These are phyloP conservation scores for Tylopilus subfusipes DNA, from an alignment of 768 basidiomycete species.

Conservation along the genomic window DNA sequence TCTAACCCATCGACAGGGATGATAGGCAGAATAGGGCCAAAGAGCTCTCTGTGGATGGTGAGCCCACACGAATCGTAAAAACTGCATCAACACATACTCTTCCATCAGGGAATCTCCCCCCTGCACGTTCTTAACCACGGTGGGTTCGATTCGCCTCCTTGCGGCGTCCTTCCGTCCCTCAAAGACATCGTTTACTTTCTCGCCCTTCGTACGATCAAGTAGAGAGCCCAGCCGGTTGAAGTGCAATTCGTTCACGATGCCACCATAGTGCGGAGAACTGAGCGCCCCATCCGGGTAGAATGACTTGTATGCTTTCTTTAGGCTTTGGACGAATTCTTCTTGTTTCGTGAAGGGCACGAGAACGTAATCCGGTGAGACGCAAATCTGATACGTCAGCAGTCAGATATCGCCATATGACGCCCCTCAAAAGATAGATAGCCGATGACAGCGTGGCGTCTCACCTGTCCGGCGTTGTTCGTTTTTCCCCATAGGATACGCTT, in stretches of 20 bases:
- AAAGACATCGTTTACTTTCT: slow-evolving; percentile 48
- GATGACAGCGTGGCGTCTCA: slow-evolving; percentile 8
- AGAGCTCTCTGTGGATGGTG: slow-evolving; percentile 52
- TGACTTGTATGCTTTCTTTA: slow-evolving; percentile 40
- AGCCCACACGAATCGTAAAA: neutral
- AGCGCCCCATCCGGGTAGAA: slow-evolving; percentile 58
- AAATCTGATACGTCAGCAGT: slow-evolving; percentile 27
- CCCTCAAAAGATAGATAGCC: neutral
- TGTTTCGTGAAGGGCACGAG: slow-evolving; percentile 41
- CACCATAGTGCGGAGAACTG: slow-evolving; percentile 39
- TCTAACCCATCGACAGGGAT: slow-evolving; percentile 53
- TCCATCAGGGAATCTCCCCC: slow-evolving; percentile 57
- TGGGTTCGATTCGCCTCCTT: slow-evolving; percentile 53
- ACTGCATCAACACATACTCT: slow-evolving; percentile 38
- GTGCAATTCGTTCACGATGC: slow-evolving; percentile 54
- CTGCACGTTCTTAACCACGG: slow-evolving; percentile 53
- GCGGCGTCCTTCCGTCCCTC: slow-evolving; percentile 35
- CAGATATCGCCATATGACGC: neutral
- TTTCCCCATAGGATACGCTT: slow-evolving; percentile 69
- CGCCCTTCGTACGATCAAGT: slow-evolving; percentile 52
- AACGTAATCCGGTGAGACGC: slow-evolving; percentile 44
- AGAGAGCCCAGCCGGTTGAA: slow-evolving; percentile 51
- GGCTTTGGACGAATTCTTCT: slow-evolving; percentile 43
- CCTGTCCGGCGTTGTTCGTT: slow-evolving; percentile 62
- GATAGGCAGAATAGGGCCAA: slow-evolving; percentile 69